These are phyloP conservation scores for Coleophoma crateriformis DNA, from an alignment of 2,329 filamentous ascomycete species.

Conservation along the genomic window DNA sequence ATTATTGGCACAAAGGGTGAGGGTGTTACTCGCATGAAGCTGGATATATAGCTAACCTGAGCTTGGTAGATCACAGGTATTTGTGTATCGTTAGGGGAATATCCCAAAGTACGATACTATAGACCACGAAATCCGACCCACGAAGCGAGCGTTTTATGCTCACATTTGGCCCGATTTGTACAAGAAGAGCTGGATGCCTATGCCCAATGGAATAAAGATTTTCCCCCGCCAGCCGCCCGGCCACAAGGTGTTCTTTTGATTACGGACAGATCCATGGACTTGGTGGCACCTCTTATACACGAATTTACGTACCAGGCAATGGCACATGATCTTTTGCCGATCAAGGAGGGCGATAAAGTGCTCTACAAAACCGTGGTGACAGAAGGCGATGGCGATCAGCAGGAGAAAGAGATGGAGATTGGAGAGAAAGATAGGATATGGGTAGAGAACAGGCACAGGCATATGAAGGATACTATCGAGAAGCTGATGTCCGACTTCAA, in stretches of 20 bases:
- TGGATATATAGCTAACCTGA: slow-evolving; percentile 2
- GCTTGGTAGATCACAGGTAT: slow-evolving; percentile 68
- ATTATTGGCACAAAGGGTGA: slow-evolving; percentile 79
- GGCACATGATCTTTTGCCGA: slow-evolving; percentile 87
- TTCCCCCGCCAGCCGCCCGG: slow-evolving; percentile 72
- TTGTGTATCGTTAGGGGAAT: slow-evolving; percentile 89
- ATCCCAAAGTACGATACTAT: slow-evolving; percentile 90
- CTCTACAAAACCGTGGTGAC: slow-evolving; percentile 79
- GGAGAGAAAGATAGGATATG: slow-evolving; percentile 88
- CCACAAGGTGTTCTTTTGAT: slow-evolving; percentile 81
- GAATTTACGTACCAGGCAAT: slow-evolving; percentile 99
- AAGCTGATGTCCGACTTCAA: slow-evolving; percentile 90
- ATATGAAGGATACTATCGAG: slow-evolving; percentile 98
- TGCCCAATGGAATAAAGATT: slow-evolving; percentile 76
- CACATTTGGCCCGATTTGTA: slow-evolving; percentile 83
- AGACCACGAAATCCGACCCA: slow-evolving; percentile 69
- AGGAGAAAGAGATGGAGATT: slow-evolving; percentile 89
- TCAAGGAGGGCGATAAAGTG: slow-evolving; percentile 83
- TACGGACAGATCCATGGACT: slow-evolving; percentile 88
- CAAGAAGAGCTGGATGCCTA: slow-evolving; percentile 90
- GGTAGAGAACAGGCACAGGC: slow-evolving; percentile 88
- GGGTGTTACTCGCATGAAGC: not conserved
- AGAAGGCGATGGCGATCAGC: slow-evolving; percentile 61
- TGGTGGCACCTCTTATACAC: slow-evolving; percentile 81
- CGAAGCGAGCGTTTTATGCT: slow-evolving; percentile 82